Percentiles rank a stretch among this genome's conserved stretches.
phyloP scores from a whole-genome alignment of 768 basidiomycete species.

The Pholiota microspora region DNA sequence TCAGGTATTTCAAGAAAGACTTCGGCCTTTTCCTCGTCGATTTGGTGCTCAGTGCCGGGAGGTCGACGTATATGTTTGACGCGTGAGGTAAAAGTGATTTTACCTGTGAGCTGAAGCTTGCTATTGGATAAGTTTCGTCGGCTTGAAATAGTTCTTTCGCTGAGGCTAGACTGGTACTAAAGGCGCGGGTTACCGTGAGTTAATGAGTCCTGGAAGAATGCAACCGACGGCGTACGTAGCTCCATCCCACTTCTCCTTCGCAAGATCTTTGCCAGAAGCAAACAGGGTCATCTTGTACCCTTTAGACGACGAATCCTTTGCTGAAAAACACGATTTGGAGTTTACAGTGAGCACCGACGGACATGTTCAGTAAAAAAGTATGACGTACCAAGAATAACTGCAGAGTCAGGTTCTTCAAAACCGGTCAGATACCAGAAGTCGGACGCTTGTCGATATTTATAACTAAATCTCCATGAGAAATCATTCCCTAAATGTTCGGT shows the following conservation, averaged over 20 bases:
- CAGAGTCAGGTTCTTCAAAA: slow-evolving; percentile 91
- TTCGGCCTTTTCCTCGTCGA: slow-evolving; percentile 37
- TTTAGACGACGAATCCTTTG: slow-evolving; percentile 64
- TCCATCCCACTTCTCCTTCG: slow-evolving; percentile 92
- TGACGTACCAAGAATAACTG: slow-evolving; percentile 71
- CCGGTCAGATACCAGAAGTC: slow-evolving; percentile 97
- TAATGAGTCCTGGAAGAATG: neutral
- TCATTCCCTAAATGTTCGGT: neutral
- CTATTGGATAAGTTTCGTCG: slow-evolving; percentile 65
- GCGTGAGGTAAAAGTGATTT: slow-evolving; percentile 49
- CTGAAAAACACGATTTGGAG: slow-evolving; percentile 30
- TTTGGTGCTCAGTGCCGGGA: slow-evolving; percentile 30
- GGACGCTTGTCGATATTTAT: slow-evolving; percentile 91
- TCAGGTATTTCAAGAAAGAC: slow-evolving; percentile 55
- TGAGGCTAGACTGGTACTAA: slow-evolving; percentile 64
- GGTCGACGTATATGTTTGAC: slow-evolving; percentile 53
- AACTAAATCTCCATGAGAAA: slow-evolving; percentile 46
- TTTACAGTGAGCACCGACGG: slow-evolving; percentile 3
- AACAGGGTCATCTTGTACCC: slow-evolving; percentile 91
- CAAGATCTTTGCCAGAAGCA: slow-evolving; percentile 66
- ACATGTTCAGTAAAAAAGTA: neutral
- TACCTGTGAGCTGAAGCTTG: slow-evolving; percentile 55
- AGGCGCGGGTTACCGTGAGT: neutral
- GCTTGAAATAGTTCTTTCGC: slow-evolving; percentile 70
- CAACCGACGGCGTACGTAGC: slow-evolving; percentile 45